Conservation (phyloP, 2,329 filamentous ascomycete species). For the Rhytidhysteron rufulum region DNA sequence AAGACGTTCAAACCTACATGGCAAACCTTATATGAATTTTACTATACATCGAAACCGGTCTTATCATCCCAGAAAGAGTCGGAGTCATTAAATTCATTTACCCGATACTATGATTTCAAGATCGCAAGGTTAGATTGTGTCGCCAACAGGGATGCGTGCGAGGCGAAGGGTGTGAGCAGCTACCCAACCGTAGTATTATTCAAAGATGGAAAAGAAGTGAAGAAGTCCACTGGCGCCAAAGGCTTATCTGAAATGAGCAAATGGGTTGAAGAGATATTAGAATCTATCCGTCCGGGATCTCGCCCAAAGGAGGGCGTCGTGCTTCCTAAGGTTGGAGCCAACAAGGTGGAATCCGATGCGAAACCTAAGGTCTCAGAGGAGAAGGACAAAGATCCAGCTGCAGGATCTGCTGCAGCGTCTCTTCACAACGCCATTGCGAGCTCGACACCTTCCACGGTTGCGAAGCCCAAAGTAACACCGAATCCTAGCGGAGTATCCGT, state of each 20-base stretch:
- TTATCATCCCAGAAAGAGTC: constrained; percentile 46
- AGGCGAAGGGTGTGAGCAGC: constrained; percentile 59
- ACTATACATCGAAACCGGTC: constrained; percentile 78
- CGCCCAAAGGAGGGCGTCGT: constrained; percentile 63
- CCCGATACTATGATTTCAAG: constrained; percentile 80
- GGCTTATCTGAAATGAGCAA: constrained; percentile 62
- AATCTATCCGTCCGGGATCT: constrained; percentile 75
- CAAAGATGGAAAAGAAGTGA: constrained; percentile 68
- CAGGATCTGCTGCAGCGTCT: constrained; percentile 24
- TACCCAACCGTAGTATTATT: constrained; percentile 79
- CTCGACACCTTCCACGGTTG: constrained; percentile 16
- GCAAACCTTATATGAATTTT: constrained; percentile 94
- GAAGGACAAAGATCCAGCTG: constrained; percentile 32
- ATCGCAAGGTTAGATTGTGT: constrained; percentile 86
- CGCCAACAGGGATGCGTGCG: constrained; percentile 75
- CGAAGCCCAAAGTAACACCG: constrained; percentile 42
- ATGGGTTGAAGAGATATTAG: constrained; percentile 72
- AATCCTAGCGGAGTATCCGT: constrained; percentile 76
- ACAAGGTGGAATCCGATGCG: constrained; percentile 40
- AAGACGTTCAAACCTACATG: constrained; percentile 74
- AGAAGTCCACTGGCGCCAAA: constrained; percentile 63
- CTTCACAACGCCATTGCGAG: constrained; percentile 17
- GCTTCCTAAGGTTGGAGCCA: constrained; percentile 68
- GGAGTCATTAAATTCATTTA: constrained; percentile 63
- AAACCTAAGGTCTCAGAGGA: constrained; percentile 34